Percentiles rank a stretch among this genome's conserved stretches.
Evolutionary conservation across 306 rosid genomes (phyloP).

Genomic region (Alnus glutinosa): DNA sequence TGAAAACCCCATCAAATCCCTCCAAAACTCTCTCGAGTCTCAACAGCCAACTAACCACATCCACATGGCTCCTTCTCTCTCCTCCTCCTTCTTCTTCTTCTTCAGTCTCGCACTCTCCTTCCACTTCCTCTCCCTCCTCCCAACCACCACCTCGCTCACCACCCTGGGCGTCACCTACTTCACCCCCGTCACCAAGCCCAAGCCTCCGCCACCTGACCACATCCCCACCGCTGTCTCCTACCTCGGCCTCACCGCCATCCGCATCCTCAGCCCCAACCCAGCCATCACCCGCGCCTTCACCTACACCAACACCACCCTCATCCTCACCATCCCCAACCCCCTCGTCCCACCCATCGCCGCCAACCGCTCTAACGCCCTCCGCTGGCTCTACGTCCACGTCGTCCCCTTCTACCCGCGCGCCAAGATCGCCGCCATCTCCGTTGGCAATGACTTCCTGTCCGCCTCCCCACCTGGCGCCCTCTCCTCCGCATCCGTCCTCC

Average conservation of each 20-base stretch:
- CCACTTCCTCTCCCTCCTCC: slow-evolving; percentile 34
- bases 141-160: slow-evolving; percentile 34
- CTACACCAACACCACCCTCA: slow-evolving; percentile 64
- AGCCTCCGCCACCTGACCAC: slow-evolving; percentile 10
- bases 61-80: slow-evolving; percentile 6
- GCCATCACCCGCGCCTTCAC: slow-evolving; percentile 54
- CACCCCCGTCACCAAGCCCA: slow-evolving; percentile 12
- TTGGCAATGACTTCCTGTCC: slow-evolving; percentile 66
- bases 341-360: slow-evolving; percentile 55
- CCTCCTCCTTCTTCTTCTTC: neutral
- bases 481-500: slow-evolving; percentile 26
- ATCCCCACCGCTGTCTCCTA: slow-evolving; percentile 33
- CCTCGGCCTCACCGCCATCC: slow-evolving; percentile 53
- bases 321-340: slow-evolving; percentile 72
- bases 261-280: slow-evolving; percentile 63
- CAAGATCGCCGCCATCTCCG: slow-evolving; percentile 71
- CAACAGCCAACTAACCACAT: neutral
- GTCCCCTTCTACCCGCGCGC: slow-evolving; percentile 87
- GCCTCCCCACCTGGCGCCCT: slow-evolving; percentile 42
- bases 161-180: slow-evolving; percentile 60
- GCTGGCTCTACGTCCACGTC: slow-evolving; percentile 69
- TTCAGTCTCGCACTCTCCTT: slow-evolving; percentile 28
- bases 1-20: slow-evolving; percentile 4
- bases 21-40: slow-evolving; percentile 24
- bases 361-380: slow-evolving; percentile 65